Evolutionary conservation across 129 eudicot genomes (phyloP).

Genomic region (Chrysanthemum lavandulifolium): DNA sequence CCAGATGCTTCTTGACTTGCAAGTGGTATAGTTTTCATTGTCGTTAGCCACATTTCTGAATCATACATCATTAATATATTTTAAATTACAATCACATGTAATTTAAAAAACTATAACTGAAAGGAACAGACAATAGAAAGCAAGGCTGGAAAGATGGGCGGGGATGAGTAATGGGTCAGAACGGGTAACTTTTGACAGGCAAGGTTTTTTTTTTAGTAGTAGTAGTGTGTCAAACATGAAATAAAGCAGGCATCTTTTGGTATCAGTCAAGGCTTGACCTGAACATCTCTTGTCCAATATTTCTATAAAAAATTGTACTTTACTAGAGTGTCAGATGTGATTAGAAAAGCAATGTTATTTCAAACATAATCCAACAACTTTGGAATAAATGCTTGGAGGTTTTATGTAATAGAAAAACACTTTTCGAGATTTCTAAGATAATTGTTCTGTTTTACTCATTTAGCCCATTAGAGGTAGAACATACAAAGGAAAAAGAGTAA

Average conservation of each 20-base stretch:
- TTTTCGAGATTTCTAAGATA: neutral
- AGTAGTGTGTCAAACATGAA: too few relatives aligned
- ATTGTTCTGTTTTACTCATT: neutral
- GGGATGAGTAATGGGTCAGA: neutral
- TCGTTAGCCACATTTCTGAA: constrained; percentile 91
- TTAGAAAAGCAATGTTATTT: too few relatives aligned
- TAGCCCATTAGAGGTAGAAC: neutral
- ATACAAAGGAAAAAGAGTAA: neutral
- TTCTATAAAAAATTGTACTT: too few relatives aligned
- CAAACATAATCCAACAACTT: too few relatives aligned
- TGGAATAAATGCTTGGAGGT: too few relatives aligned
- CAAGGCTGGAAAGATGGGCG: too few relatives aligned
- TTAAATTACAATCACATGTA: neutral
- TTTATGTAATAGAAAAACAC: neutral
- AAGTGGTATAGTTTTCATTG: constrained; percentile 77
- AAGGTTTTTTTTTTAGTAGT: too few relatives aligned
- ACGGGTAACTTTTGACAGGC: neutral
- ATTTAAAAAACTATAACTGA: neutral
- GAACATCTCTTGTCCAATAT: too few relatives aligned
- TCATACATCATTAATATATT: constrained; percentile 8
- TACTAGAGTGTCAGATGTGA: neutral
- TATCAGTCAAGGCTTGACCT: too few relatives aligned
- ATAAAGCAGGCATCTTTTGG: too few relatives aligned
- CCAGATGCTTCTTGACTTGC: constrained; percentile 95
- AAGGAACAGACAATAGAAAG: too few relatives aligned